Base-by-base conservation (phyloP, 805 yeast species). In the Metschnikowia colocasiae region DNA sequence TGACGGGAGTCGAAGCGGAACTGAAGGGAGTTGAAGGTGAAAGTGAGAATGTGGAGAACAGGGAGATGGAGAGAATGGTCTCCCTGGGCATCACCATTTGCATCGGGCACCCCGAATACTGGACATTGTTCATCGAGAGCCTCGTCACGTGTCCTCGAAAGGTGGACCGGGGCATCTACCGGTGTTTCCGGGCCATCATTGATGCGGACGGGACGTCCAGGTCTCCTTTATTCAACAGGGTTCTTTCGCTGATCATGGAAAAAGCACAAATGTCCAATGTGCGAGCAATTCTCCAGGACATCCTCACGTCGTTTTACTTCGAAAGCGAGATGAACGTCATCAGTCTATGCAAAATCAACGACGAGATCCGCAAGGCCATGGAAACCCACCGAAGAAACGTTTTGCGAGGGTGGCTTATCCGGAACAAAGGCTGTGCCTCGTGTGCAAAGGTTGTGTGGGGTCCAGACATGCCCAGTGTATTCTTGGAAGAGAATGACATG, bases 371-470 rank as follows among this genome's bases (percentile, higher is more conserved):
- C 54, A 65, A 65, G 18, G 74, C 76, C 49, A 64, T 83, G 59
- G 59, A 69, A 10, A 52, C 57, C 2, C 65, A 84, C 9, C 69
- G 76, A 10, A 50, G 56, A 2, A 68, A 71, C 29, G 68, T 76
- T 19, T 54, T 71, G 0, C 62, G 67, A 31, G 97, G 97, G 0
- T 85, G 95, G 89, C 40, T 54, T 7, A 57, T 71, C 3, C 60
- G 49, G n/a, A 54, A 73, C 1, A 67, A 65, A 23, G 79, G 75
- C 40, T 91, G 97, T 62, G 85, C 85, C 30, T 78, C 84, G 0
- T 91, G 97, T 63, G 91, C 88, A 1, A 81, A 81, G 51, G 68
- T 69, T 18, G 67, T 90, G 29, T 83, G 90, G 82, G 96, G 97
- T 0, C 62, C 78, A 1, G 79, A 80, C 1, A 60, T 85, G 2